Percentiles rank a stretch among this genome's conserved stretches.
Evolutionary conservation across 2,329 filamentous ascomycete species (phyloP).

Genomic region (Didymella glomerata): DNA sequence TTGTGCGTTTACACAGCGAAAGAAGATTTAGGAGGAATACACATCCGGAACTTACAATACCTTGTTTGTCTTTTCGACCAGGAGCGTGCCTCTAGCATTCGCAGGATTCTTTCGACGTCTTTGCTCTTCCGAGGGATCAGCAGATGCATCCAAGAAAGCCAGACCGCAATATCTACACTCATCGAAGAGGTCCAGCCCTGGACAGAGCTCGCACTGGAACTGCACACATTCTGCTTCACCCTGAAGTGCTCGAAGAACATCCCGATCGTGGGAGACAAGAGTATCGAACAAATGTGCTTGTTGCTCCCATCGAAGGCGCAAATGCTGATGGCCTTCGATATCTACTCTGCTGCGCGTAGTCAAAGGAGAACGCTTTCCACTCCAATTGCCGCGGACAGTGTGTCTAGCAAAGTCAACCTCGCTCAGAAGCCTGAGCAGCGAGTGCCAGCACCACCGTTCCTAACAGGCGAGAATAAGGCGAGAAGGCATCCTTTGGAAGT

Average conservation of each 20-base stretch:
- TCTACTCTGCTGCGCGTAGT: slow-evolving; percentile 23
- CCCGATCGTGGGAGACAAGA: slow-evolving; percentile 5
- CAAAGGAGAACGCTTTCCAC: neutral
- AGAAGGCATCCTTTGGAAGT: slow-evolving; percentile 22
- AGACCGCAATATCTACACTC: slow-evolving; percentile 28
- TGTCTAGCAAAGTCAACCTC: neutral
- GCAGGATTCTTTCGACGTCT: slow-evolving; percentile 26
- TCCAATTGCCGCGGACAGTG: neutral
- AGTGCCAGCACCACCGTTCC: neutral
- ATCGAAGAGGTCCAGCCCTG: slow-evolving; percentile 28
- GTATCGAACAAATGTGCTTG: slow-evolving; percentile 11
- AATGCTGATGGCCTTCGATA: slow-evolving; percentile 25
- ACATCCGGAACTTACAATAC: slow-evolving; percentile 29
- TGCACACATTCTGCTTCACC: slow-evolving; percentile 31
- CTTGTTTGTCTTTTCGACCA: slow-evolving; percentile 31
- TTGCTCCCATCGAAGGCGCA: slow-evolving; percentile 24
- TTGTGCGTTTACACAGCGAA: slow-evolving; percentile 19
- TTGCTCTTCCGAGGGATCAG: slow-evolving; percentile 35
- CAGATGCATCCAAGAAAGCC: slow-evolving; percentile 36
- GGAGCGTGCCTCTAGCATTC: slow-evolving; percentile 23
- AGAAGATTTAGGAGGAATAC: slow-evolving; percentile 28
- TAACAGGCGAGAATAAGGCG: neutral
- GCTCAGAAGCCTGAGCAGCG: too few relatives aligned
- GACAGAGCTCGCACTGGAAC: slow-evolving; percentile 31
- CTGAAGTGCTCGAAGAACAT: slow-evolving; percentile 29